phyloP scores from a whole-genome alignment of 495 filamentous ascomycete genomes.

The Aspergillus haitiensis region DNA sequence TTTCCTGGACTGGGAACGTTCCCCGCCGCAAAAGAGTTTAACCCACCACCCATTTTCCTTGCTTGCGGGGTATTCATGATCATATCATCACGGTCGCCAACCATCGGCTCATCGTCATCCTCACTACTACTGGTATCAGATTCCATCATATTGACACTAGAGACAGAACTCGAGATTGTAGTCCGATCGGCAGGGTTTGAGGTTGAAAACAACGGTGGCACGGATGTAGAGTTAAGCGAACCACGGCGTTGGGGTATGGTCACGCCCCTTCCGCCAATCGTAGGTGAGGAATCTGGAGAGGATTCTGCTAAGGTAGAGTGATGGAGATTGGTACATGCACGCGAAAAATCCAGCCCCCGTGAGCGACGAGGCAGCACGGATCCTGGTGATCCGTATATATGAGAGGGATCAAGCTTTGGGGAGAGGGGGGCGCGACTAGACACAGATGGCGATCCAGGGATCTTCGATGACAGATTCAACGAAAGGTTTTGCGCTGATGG shows the following conservation, averaged over 20 bases:
- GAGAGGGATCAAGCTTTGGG: slow-evolving; percentile 78
- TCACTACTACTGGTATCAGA: slow-evolving; percentile 75
- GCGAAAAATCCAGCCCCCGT: slow-evolving; percentile 86
- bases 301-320: slow-evolving; percentile 90
- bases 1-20: slow-evolving; percentile 50
- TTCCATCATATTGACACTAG: slow-evolving; percentile 76
- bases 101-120: slow-evolving; percentile 78
- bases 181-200: slow-evolving; percentile 61
- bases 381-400: slow-evolving; percentile 78
- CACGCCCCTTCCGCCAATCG: slow-evolving; percentile 75
- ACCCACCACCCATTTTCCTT: slow-evolving; percentile 37
- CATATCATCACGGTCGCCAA: slow-evolving; percentile 74
- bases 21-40: slow-evolving; percentile 49
- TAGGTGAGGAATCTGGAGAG: slow-evolving; percentile 93
- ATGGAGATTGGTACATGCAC: slow-evolving; percentile 91
- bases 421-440: slow-evolving; percentile 71
- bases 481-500: slow-evolving; percentile 66
- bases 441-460: slow-evolving; percentile 54
- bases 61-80: slow-evolving; percentile 61
- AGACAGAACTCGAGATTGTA: slow-evolving; percentile 78
- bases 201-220: slow-evolving; percentile 37
- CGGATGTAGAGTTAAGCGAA: slow-evolving; percentile 45
- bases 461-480: slow-evolving; percentile 68
- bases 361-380: slow-evolving; percentile 85
- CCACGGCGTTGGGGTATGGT: slow-evolving; percentile 67